Evolutionary conservation across 768 basidiomycete genomes (phyloP), one percentile per base, ranked within the genome.

Genomic region (Trametes sanguinea): DNA sequence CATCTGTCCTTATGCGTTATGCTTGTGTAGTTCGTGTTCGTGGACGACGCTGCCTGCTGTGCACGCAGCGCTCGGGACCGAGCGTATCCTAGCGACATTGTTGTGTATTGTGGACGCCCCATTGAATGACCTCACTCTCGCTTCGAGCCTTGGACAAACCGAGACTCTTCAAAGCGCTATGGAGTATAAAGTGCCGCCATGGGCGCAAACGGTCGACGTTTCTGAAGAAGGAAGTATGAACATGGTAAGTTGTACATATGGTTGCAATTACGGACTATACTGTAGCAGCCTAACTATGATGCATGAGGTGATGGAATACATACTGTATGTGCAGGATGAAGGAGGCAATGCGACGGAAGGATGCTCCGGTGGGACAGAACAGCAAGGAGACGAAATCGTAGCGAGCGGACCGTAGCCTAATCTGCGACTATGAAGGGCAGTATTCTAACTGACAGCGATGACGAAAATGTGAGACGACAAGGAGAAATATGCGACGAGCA

Each of bases 311-410:
- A 43, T 22, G 63, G 14, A 64, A 64, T 64, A 64, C 63, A 64
- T 64, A 64, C 46, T 45, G 47, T 64, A 64, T 64, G 58, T 64
- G 63, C 63, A 64, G 52, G 58, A 57, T 22, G 58, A 64, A 64
- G 58, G 45, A 43, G 63, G 48, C 63, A 56, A 51, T 60, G 63
- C 57, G 57, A 64, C 57, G 54, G 37, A 57, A 52, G 33, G 54
- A 63, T 51, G 45, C 58, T 54, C 43, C 58, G 53, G 54, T 52
- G 35, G 42, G 57, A 60, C 62, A 56, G 44, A 64, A 60, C 58
- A 64, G 63, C 63, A 60, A 63, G 37, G 46, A 40, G 55, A 64
- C 63, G 56, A 45, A 60, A 55, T 54, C 54, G 63, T 60, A 64
- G 63, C 57, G 57, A 63, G 58, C 22, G 63, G 63, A 60, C 54